These are phyloP conservation scores for Lepidium sativum DNA, from an alignment of 345 rosid species.

Conservation along the genomic window DNA sequence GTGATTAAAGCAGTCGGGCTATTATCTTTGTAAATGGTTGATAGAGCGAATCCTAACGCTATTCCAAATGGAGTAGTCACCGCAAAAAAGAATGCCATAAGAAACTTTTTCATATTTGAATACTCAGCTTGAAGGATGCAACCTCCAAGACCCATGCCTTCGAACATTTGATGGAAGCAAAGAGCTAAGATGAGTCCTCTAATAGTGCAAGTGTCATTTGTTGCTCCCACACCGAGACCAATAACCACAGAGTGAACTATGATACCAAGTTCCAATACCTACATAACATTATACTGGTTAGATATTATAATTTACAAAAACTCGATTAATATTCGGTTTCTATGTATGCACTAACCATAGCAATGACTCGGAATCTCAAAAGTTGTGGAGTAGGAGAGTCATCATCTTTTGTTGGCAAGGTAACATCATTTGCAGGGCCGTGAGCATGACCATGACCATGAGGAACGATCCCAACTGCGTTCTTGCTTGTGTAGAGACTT, in stretches of 20 bases:
- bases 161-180: conserved; percentile 88
- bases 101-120: conserved; percentile 30
- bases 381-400: conserved; percentile 23
- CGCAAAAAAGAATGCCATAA: conserved; percentile 65
- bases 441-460: conserved; percentile 34
- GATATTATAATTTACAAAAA: too few species aligned
- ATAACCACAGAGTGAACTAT: conserved; percentile 75
- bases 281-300: too few species aligned
- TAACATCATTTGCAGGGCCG: conserved; percentile 1
- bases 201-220: conserved; percentile 59
- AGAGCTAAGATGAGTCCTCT: conserved; percentile 69
- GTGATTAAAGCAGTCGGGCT: conserved; percentile 53
- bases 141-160: conserved; percentile 86
- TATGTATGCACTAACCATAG: conserved; percentile 39
- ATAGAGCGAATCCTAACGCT: conserved; percentile 49
- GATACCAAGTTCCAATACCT: conserved; percentile 69
- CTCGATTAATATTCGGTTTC: neutral
- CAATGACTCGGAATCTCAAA: conserved; percentile 51
- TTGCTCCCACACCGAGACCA: conserved; percentile 64
- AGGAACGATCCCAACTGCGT: conserved; percentile 19
- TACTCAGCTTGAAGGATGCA: conserved; percentile 79
- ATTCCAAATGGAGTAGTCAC: conserved; percentile 66
- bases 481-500: conserved; percentile 35
- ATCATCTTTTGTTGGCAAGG: conserved; percentile 19
- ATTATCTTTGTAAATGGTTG: conserved; percentile 41